phyloP scores from a whole-genome alignment of 2,329 filamentous ascomycete genomes.

The Corniculantispora saksenae region DNA sequence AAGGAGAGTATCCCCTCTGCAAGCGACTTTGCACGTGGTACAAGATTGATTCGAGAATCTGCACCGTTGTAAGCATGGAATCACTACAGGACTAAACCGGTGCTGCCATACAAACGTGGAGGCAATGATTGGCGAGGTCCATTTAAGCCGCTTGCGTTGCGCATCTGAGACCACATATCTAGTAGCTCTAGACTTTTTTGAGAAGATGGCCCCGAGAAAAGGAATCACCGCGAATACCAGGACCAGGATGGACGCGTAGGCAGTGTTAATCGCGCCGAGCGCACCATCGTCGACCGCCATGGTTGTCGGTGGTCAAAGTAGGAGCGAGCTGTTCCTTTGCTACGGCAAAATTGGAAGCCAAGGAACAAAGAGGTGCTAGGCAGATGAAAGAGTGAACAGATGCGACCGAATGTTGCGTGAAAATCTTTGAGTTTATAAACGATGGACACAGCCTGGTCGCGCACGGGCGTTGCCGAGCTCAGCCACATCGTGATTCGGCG shows the following conservation, averaged over 20 bases:
- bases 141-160: neutral
- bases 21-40: conserved; percentile 8
- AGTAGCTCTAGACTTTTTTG: neutral
- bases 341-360: neutral
- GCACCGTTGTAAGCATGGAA: neutral
- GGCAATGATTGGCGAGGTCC: conserved; percentile 3
- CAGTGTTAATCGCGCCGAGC: neutral
- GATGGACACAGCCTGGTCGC: neutral
- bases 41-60: neutral
- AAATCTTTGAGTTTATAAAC: neutral
- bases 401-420: no score
- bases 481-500: neutral
- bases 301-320: neutral
- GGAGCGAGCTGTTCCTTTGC: neutral
- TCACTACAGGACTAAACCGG: no score
- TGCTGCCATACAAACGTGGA: neutral
- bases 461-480: neutral
- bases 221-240: neutral
- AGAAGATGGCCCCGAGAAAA: neutral
- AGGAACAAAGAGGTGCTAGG: neutral
- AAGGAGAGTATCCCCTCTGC: neutral
- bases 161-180: neutral
- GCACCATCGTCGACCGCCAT: neutral
- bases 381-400: neutral
- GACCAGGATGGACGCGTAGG: neutral